Evolutionary conservation across 768 basidiomycete genomes (phyloP), one percentile per base, ranked within the genome.

Genomic region (Tricholoma matsutake): DNA sequence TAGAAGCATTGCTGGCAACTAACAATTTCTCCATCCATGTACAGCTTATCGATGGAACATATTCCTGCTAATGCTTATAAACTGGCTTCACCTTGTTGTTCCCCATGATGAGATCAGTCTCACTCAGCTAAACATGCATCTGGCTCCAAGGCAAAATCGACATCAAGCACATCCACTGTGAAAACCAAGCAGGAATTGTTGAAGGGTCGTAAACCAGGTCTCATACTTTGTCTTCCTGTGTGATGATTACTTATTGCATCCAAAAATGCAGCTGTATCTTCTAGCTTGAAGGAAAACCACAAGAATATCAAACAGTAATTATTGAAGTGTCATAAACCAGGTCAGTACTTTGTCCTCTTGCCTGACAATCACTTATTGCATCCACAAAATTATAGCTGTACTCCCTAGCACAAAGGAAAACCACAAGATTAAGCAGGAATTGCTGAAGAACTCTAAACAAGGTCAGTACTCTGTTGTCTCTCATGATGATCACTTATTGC

Each of bases 151-250:
- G 51, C 51, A 31, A 52, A 31, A 32, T 52, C 5, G 10, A 52
- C 28, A 31, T 52, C 51, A n/a, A 52, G 51, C 51, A 32, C 51
- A 52, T 52, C 51, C 8, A 8, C 51, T 52, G 51, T 16, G 16
- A 52, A 52, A 52, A 52, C 20, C 22, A 49, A 49, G 47, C 47
- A 52, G 51, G 47, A 49, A 49, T 31, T 52, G 28, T n/a, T 52
- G 51, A 52, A 52, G 28, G 28, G 51, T 52, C 14, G 7, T 52
- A 52, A 31, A 52, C 51, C 28, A 52, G 51, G 51, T 52, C 25
- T 25, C 6, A 25, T 49, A 28, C 10, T 49, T 49, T 45, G 43
- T 45, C 43, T 45, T 45, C 43, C 43, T 45, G 18, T 45, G 20
- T 45, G 43, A 45, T 10, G 3, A 20, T 45, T 10, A 45, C 43